Evolutionary conservation across 2,329 filamentous ascomycete genomes (phyloP).

Genomic region (Exutisphaerella laricina): DNA sequence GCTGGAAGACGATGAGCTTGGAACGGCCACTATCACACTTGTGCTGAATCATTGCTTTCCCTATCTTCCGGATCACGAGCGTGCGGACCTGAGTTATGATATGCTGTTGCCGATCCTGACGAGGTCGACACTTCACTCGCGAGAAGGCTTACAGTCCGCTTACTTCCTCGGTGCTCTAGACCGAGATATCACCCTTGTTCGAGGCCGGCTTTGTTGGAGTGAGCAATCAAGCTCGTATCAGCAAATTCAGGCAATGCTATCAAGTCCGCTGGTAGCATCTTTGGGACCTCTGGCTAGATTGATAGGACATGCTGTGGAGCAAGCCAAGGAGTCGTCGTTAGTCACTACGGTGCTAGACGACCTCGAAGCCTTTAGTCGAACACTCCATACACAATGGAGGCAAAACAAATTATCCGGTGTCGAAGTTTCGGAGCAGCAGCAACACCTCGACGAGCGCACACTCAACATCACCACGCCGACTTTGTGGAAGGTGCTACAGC

Average conservation of each 20-base stretch:
- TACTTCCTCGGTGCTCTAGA: constrained; percentile 68
- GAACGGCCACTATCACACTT: constrained; percentile 53
- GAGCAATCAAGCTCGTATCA: constrained; percentile 53
- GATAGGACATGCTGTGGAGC: constrained; percentile 58
- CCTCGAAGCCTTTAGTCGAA: constrained; percentile 61
- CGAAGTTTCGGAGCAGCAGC: constrained; percentile 60
- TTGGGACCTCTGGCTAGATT: constrained; percentile 64
- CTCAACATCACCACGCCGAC: constrained; percentile 59
- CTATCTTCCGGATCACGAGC: constrained; percentile 57
- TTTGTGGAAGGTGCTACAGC: constrained; percentile 70
- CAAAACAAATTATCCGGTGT: constrained; percentile 67
- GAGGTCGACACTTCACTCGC: constrained; percentile 61
- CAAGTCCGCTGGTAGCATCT: constrained; percentile 57
- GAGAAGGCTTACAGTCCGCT: constrained; percentile 68
- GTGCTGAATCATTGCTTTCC: constrained; percentile 74
- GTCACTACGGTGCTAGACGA: constrained; percentile 55
- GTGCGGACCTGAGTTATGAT: constrained; percentile 59
- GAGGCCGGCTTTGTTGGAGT: constrained; percentile 60
- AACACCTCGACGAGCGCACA: constrained; percentile 60
- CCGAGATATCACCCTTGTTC: constrained; percentile 56
- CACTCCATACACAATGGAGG: constrained; percentile 66
- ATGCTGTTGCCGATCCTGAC: constrained; percentile 63
- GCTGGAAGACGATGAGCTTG: constrained; percentile 47
- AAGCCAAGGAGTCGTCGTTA: constrained; percentile 48
- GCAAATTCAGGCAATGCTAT: constrained; percentile 54